Evolutionary conservation across 2,329 filamentous ascomycete species (phyloP), one percentile per base, ranked within the genome.

Genomic region (Trichoderma sp.): DNA sequence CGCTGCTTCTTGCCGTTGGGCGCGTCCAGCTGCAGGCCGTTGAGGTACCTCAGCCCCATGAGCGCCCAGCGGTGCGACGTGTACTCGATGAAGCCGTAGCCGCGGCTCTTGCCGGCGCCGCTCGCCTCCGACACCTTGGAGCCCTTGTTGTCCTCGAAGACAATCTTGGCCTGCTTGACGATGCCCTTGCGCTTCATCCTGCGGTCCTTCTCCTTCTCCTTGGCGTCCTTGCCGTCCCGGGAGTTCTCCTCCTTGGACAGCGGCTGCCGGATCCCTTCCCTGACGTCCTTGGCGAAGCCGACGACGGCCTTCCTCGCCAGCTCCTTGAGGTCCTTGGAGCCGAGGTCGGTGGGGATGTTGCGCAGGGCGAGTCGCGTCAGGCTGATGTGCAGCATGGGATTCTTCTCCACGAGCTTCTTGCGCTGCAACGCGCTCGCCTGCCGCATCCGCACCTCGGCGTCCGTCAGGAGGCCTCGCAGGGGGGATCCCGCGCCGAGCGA

Each of bases 41-140:
- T 99, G 65, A 99, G 83, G 88, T 92, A 98, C 54, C 95, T 85
- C 68, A 99, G 81, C 26, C 92, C 95, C 92, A 98, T 98, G 45
- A 99, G 83, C 15, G 95, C 95, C 82, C 90, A 94, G 57, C 95
- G 90, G 74, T 99, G 95, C 34, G 91, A 95, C 69, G 88, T 90
- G 78, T 97, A 99, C 79, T 99, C 95, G 70, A 99, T 90, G 80
- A 99, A 99, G 14, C 96, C 95, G 75, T 99, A 99, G 5, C 95
- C 95, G 75, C 94, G 87, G 75, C 91, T 95, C 74, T 91, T 86
- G 54, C 93, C 93, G 7, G 88, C 92, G 7, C 91, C 92, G 58
- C 82, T 87, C 50, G 85, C 83, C 78, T 96, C 93, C 9, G 84
- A 78, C 15, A 97, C 87, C 80, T 97, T 98, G 72, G 87, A 87